phyloP scores from a whole-genome alignment of 2,329 filamentous ascomycete genomes.

The Penicillium sp. region DNA sequence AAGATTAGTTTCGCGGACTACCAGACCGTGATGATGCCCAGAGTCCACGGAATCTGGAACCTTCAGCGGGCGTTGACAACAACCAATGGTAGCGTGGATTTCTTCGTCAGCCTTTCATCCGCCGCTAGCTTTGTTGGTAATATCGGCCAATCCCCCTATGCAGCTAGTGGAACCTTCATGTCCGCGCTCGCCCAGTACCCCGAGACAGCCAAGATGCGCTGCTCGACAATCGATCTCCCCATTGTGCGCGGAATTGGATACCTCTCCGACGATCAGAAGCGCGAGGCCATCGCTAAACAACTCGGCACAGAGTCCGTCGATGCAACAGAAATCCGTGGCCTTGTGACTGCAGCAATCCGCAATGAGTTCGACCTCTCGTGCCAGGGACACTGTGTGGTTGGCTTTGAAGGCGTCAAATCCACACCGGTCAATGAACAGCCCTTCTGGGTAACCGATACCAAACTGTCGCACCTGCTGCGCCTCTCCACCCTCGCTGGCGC shows the following conservation, averaged over 20 bases:
- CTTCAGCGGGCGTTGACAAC: constrained; percentile 26
- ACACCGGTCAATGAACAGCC: constrained; percentile 18
- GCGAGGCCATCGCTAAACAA: constrained; percentile 20
- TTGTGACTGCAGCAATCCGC: constrained; percentile 25
- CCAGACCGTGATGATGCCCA: constrained; percentile 21
- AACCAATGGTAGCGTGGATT: constrained; percentile 21
- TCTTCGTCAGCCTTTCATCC: constrained; percentile 31
- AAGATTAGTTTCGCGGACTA: constrained; percentile 32
- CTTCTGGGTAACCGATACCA: constrained; percentile 24
- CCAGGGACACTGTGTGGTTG: constrained; percentile 23
- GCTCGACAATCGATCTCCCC: constrained; percentile 46
- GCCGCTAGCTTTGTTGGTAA: constrained; percentile 31
- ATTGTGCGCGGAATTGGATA: constrained; percentile 25
- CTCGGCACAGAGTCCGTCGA: constrained; percentile 22
- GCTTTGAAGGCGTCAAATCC: constrained; percentile 23
- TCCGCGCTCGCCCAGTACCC: constrained; percentile 24
- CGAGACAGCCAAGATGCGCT: constrained; percentile 54
- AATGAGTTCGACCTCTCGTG: constrained; percentile 22
- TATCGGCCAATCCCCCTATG: constrained; percentile 61
- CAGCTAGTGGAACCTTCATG: constrained; percentile 43
- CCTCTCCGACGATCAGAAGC: constrained; percentile 23
- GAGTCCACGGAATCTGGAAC: constrained; percentile 34
- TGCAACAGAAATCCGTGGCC: constrained; percentile 23
- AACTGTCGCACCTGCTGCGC: constrained; percentile 22
- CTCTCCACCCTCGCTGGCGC: constrained; percentile 21